Conservation (phyloP, 2,329 filamentous ascomycete genomes). For the Cladosporium sphaerospermum region DNA sequence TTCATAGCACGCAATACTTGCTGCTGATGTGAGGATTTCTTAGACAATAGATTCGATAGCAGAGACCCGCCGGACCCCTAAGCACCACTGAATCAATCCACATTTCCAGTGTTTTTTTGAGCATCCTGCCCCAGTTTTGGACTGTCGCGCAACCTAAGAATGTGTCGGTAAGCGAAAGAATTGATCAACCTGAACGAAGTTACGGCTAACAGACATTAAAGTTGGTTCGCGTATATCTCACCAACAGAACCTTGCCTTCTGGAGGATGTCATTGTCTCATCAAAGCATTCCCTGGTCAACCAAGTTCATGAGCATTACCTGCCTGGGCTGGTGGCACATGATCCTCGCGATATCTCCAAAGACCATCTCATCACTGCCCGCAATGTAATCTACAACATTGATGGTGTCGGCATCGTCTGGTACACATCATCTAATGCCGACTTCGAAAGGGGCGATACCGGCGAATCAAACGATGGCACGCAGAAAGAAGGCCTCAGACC, state of each 20-base stretch:
- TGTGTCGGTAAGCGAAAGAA: constrained; percentile 28
- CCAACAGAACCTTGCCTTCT: constrained; percentile 48
- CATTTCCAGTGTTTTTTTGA: too few relatives aligned
- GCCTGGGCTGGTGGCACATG: constrained; percentile 46
- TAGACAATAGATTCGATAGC: too few relatives aligned
- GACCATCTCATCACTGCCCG: constrained; percentile 42
- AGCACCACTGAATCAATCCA: too few relatives aligned
- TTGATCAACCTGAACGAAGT: background rate
- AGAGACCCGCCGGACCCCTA: too few relatives aligned
- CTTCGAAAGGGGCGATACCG: constrained; percentile 30
- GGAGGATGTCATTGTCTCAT: constrained; percentile 48
- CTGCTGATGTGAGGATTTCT: too few relatives aligned
- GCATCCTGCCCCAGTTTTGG: too few relatives aligned
- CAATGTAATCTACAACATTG: constrained; percentile 50
- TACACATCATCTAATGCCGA: constrained; percentile 43
- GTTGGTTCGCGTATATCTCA: constrained; percentile 53
- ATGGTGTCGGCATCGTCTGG: constrained; percentile 51
- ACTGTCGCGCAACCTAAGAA: constrained; percentile 11
- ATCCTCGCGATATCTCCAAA: constrained; percentile 36
- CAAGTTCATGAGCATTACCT: constrained; percentile 50
- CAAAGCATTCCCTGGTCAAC: constrained; percentile 38
- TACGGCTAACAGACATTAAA: constrained; percentile 31
- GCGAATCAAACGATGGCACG: constrained; percentile 23
- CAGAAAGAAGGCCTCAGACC: constrained; percentile 36
- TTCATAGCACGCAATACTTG: too few relatives aligned